Conservation (phyloP, 352 stramenopile species). For the Phytophthora megakarya region DNA sequence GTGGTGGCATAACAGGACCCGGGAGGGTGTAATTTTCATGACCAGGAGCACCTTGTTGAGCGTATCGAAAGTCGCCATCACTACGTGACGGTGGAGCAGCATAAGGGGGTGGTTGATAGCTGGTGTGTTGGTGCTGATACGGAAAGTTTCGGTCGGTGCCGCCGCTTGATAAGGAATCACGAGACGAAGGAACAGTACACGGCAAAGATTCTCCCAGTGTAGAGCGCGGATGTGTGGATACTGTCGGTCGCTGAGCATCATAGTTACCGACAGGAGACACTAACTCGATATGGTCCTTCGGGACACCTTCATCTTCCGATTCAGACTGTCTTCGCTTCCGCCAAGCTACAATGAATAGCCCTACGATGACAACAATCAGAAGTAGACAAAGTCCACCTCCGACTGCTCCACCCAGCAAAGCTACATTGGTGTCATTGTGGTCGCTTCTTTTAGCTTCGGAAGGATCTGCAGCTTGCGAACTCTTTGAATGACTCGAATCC, state of each 20-base stretch:
- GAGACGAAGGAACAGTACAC: slow-evolving; percentile 6
- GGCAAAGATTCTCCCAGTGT: slow-evolving; percentile 23
- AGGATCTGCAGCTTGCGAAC: neutral
- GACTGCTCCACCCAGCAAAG: slow-evolving; percentile 21
- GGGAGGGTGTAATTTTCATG: neutral
- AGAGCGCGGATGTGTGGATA: slow-evolving; percentile 15
- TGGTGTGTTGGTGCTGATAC: neutral
- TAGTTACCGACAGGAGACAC: slow-evolving; percentile 6
- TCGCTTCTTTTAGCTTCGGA: neutral
- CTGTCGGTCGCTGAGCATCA: slow-evolving; percentile 7
- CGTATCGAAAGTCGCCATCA: neutral
- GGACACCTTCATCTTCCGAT: slow-evolving; percentile 7
- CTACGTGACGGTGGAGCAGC: neutral
- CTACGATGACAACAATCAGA: slow-evolving; percentile 21
- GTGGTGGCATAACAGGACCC: slow-evolving; percentile 1
- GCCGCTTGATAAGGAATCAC: slow-evolving; percentile 14
- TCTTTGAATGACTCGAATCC: neutral
- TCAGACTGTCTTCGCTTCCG: slow-evolving; percentile 10
- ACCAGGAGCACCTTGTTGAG: neutral
- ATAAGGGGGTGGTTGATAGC: neutral
- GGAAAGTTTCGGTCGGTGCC: neutral
- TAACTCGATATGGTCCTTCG: slow-evolving; percentile 22
- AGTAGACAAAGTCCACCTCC: slow-evolving; percentile 23
- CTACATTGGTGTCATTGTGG: slow-evolving; percentile 4
- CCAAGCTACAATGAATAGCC: slow-evolving; percentile 9